Conservation (phyloP, 176 grass and related monocot genomes). For the Rhipidocladum racemiflorum region DNA sequence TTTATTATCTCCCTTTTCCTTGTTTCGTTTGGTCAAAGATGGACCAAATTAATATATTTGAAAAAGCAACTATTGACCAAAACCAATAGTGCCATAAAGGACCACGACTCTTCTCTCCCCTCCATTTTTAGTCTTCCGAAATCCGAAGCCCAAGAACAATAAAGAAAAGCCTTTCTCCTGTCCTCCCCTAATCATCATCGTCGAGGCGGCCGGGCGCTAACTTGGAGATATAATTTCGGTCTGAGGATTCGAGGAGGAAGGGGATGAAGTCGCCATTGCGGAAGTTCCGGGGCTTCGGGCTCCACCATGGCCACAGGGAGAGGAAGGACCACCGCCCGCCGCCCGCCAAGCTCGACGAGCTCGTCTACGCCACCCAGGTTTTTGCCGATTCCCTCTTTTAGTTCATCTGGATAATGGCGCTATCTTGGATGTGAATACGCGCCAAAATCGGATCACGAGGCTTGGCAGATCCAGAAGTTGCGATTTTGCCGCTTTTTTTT, state of each 20-base stretch:
- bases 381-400: neutral
- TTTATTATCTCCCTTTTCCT: neutral
- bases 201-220: neutral
- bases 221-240: neutral
- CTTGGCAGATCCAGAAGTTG: neutral
- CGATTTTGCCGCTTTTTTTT: neutral
- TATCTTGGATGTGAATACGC: neutral
- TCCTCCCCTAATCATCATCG: neutral
- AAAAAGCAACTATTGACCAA: neutral
- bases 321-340: slow-evolving; percentile 43
- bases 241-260: neutral
- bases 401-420: neutral
- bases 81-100: neutral
- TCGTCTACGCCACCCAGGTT: slow-evolving; percentile 70
- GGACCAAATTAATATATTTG: neutral
- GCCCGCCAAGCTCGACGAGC: slow-evolving; percentile 79
- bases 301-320: slow-evolving; percentile 43
- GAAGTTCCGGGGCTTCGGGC: slow-evolving; percentile 55
- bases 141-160: slow-evolving; percentile 21
- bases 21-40: slow-evolving; percentile 54
- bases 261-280: slow-evolving; percentile 90
- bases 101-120: neutral
- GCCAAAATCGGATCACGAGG: slow-evolving; percentile 25
- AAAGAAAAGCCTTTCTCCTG: neutral
- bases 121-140: slow-evolving; percentile 27